A percentile compares a stretch with the other conserved stretches of the same genome.
These are phyloP conservation scores for Hygrophorus russula DNA, from an alignment of 768 basidiomycete species.

Conservation along the genomic window DNA sequence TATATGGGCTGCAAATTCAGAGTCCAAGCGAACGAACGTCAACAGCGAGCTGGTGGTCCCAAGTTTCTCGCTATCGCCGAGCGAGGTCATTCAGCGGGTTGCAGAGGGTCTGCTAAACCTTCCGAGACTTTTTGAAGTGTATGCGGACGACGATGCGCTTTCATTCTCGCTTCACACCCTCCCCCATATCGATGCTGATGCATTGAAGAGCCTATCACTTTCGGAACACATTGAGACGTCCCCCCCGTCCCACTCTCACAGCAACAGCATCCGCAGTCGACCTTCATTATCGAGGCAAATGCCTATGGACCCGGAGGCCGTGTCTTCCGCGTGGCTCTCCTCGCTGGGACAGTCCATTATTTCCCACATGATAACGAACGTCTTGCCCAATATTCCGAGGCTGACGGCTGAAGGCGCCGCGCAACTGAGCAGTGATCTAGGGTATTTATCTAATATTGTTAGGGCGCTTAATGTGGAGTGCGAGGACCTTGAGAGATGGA, in stretches of 20 bases:
- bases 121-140: constrained; percentile 87
- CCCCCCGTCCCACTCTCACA: constrained; percentile 7
- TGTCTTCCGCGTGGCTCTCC: constrained; percentile 85
- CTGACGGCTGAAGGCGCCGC: constrained; percentile 60
- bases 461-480: constrained; percentile 84
- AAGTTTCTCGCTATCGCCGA: constrained; percentile 88
- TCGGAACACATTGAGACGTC: constrained; percentile 29
- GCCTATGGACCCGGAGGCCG: constrained; percentile 52
- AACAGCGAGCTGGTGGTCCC: constrained; percentile 62
- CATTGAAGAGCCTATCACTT: constrained; percentile 27
- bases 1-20: constrained; percentile 49
- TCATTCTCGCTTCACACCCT: constrained; percentile 80
- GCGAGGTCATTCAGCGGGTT: constrained; percentile 76
- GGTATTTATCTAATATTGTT: constrained; percentile 85
- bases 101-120: constrained; percentile 93
- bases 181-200: constrained; percentile 52
- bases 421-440: constrained; percentile 80
- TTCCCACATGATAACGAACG: constrained; percentile 51
- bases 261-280: not conserved
- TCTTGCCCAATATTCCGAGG: constrained; percentile 62
- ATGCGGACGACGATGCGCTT: constrained; percentile 85
- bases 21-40: constrained; percentile 34
- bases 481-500: constrained; percentile 73
- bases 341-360: constrained; percentile 80
- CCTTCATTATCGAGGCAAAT: constrained; percentile 26